These are phyloP conservation scores for Calonectria leucothoes DNA, from an alignment of 2,329 filamentous ascomycete species.

Conservation along the genomic window DNA sequence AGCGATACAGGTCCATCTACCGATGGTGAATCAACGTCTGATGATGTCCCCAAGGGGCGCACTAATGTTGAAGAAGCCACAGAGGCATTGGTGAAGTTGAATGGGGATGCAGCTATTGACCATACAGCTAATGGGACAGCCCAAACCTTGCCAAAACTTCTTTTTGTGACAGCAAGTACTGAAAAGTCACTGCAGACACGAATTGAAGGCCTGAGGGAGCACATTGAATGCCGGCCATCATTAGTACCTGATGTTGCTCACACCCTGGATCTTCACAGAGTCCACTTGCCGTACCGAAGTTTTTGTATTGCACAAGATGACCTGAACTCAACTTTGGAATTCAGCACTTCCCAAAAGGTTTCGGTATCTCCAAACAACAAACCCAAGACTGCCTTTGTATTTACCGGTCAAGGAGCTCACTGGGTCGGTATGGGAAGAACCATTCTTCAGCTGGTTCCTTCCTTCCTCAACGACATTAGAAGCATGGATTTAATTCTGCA, in stretches of 20 bases:
- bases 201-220: not conserved
- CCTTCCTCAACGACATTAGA: not conserved
- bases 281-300: not conserved
- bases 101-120: not conserved
- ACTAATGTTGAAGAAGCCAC: not conserved
- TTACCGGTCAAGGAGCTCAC: conserved; percentile 4
- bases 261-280: not conserved
- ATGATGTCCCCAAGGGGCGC: no score
- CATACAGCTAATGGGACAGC: not conserved
- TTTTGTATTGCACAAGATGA: not conserved
- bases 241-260: not conserved
- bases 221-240: not conserved
- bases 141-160: not conserved
- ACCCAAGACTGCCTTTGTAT: not conserved
- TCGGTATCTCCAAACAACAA: not conserved
- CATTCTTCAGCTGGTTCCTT: not conserved
- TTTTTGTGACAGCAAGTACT: not conserved
- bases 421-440: not conserved
- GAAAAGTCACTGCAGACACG: not conserved
- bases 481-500: not conserved
- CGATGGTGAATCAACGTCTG: no score
- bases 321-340: not conserved
- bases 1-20: no score
- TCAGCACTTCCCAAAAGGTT: not conserved
- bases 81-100: not conserved